Base-by-base conservation (phyloP, 2,329 filamentous ascomycete genomes). In the Didymella exigua region DNA sequence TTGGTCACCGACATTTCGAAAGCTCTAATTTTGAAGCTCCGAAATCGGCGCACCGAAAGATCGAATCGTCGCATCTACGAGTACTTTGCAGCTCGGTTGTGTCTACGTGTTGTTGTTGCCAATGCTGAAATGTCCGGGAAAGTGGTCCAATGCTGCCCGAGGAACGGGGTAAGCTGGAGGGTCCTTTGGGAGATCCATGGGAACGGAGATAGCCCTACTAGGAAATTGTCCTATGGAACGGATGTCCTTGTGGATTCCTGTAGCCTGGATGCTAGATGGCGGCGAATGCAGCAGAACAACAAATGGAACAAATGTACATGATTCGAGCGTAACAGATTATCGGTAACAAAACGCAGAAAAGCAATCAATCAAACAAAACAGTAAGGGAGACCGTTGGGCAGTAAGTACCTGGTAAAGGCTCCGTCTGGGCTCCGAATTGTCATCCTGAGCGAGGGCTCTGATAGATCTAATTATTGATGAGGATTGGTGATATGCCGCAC, bases 371-470 rank as follows among this genome's bases (percentile, higher is more conserved):
- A 67, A 69, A 58, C 60, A 66, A 56, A 66, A 63, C 52, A 55
- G 47, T 54, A 60, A 57, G 58, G 64, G 61, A 64, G 61, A 75
- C 70, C 72, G 59, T 69, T 72, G 74, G 73, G 72, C 70, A 73
- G 69, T 76, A 76, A 75, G 71, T 76, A 76, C 74, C 74, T 76
- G 63, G 72, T 69, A 65, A 70, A 65, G 72, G 69, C 68, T 75
- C 67, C 66, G 68, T 72, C 66, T 73, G 72, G 73, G 69, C 71
- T 76, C 73, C 72, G 74, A 76, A 70, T 71, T 74, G 73, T 72
- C 74, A 76, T 76, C 69, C 72, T 76, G 74, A 75, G 70, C 72
- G 68, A 70, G 68, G 69, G 73, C 71, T 74, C 71, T 70, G 68
- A 59, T 59, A 51, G 16, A 44, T 48, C 50, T 60, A 67, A 63